Evolutionary conservation across 345 rosid species (phyloP).

Genomic region (Eucalyptus victrix): DNA sequence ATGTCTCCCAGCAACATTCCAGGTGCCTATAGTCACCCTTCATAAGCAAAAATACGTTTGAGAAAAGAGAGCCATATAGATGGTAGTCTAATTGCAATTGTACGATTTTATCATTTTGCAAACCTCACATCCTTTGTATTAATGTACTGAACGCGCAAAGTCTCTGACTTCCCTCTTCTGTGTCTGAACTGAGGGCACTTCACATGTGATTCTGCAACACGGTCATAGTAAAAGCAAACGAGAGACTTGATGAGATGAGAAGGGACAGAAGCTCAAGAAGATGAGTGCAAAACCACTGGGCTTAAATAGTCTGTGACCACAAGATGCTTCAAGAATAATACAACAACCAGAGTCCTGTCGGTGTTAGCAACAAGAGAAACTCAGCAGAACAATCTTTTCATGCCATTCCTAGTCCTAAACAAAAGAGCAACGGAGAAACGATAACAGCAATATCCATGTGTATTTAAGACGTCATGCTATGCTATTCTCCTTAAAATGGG

Average conservation of each 20-base stretch:
- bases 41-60: neutral
- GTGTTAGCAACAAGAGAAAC: neutral
- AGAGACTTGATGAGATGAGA: neutral
- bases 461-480: neutral
- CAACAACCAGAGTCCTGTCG: neutral
- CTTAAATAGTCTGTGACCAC: neutral
- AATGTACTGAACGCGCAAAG: constrained; percentile 86
- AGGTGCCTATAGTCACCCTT: constrained; percentile 80
- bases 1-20: constrained; percentile 94
- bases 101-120: constrained; percentile 1
- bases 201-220: constrained; percentile 25
- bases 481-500: neutral
- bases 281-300: neutral
- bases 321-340: neutral
- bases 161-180: constrained; percentile 94
- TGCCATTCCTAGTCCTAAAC: neutral
- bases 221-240: neutral
- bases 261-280: neutral
- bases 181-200: constrained; percentile 43
- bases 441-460: neutral
- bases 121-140: constrained; percentile 86
- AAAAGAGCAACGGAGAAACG: neutral
- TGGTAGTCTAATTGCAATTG: neutral
- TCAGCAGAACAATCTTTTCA: neutral
- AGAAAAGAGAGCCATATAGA: neutral